These are phyloP conservation scores for Pythium pyrilobum DNA, from an alignment of 352 stramenopile species.

Conservation along the genomic window DNA sequence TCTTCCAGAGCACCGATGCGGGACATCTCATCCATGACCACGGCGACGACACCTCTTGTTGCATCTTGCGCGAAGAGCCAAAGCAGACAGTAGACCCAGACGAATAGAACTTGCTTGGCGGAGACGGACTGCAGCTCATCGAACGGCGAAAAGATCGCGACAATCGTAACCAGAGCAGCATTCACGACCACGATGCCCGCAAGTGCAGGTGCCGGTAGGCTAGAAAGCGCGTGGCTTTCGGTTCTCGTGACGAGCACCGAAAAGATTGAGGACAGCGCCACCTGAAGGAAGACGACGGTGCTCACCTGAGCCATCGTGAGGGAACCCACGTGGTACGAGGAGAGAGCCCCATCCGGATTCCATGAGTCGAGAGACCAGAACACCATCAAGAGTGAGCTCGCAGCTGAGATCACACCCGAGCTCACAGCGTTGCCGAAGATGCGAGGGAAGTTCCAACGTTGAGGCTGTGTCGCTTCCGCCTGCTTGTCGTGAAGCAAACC, in stretches of 20 bases:
- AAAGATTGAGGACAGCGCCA: conserved; percentile 92
- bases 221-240: conserved; percentile 56
- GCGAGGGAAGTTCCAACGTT: conserved; percentile 69
- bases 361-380: conserved; percentile 84
- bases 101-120: conserved; percentile 58
- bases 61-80: conserved; percentile 89
- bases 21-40: conserved; percentile 36
- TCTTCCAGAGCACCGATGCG: conserved; percentile 44
- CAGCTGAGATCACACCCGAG: conserved; percentile 73
- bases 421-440: conserved; percentile 50
- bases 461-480: conserved; percentile 80
- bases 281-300: conserved; percentile 93
- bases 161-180: conserved; percentile 34
- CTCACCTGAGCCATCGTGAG: conserved; percentile 88
- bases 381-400: conserved; percentile 78
- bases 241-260: conserved; percentile 90
- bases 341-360: conserved; percentile 61
- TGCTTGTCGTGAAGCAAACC: conserved; percentile 6
- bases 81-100: conserved; percentile 88
- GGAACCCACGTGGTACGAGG: conserved; percentile 46
- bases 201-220: conserved; percentile 58
- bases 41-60: conserved; percentile 61
- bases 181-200: background rate
- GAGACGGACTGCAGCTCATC: conserved; percentile 74
- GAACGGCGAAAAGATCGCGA: conserved; percentile 76